Evolutionary conservation across 179 eudicot species (phyloP).

Genomic region (Silene coronaria): DNA sequence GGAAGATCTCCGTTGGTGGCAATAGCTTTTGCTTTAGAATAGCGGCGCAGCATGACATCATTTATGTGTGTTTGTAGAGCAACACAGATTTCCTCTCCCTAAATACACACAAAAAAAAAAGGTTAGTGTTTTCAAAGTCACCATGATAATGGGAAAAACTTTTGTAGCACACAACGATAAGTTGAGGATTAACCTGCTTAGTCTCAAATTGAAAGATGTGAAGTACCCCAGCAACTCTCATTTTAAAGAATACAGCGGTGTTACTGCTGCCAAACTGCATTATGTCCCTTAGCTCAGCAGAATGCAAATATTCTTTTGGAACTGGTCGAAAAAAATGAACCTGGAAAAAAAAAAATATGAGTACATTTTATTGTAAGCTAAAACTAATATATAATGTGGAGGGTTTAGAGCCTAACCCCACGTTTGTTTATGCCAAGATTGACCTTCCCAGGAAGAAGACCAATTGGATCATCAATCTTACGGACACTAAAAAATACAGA

Average conservation of each 20-base stretch:
- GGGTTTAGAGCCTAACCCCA: constrained; percentile 54
- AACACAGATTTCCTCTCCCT: constrained; percentile 99
- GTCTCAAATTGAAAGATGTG: constrained; percentile 98
- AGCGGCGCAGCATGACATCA: constrained; percentile 97
- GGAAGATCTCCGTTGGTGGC: constrained; percentile 58
- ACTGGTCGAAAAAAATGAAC: constrained; percentile 98
- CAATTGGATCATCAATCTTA: constrained; percentile 99
- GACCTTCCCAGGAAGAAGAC: constrained; percentile 89
- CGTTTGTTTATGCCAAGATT: constrained; percentile 90
- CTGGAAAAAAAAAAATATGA: constrained; percentile 29
- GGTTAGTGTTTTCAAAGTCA: background rate
- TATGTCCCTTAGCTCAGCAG: constrained; percentile 93
- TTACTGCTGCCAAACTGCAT: constrained; percentile 99
- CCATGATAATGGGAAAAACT: background rate
- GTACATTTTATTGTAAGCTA: background rate
- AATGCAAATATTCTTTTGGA: constrained; percentile 94
- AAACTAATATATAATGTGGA: background rate
- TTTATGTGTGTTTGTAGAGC: constrained; percentile 98
- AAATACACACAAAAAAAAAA: constrained; percentile 14
- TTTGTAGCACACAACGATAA: background rate
- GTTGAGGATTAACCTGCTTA: constrained; percentile 59
- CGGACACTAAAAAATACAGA: constrained; percentile 95
- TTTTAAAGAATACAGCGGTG: constrained; percentile 92
- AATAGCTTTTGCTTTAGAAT: constrained; percentile 84
- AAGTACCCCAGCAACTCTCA: constrained; percentile 98